These are phyloP conservation scores for Collybiopsis luxurians DNA, from an alignment of 768 basidiomycete genomes.

Conservation along the genomic window DNA sequence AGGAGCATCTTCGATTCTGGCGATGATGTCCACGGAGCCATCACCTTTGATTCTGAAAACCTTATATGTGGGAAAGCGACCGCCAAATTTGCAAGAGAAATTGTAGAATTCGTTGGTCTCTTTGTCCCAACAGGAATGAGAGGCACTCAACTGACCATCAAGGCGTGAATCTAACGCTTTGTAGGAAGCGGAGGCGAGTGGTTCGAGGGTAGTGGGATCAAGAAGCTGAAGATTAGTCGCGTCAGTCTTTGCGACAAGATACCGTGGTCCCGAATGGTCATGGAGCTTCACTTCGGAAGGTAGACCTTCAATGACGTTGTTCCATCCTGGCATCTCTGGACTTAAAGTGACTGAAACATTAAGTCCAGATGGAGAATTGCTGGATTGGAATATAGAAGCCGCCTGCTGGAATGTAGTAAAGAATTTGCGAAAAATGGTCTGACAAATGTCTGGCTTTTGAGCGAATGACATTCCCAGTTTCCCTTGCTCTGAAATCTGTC, in stretches of 20 bases:
- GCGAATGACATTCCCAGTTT: constrained; percentile 16
- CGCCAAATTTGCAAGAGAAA: constrained; percentile 29
- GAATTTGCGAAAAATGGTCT: constrained; percentile 22
- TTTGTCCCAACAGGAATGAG: constrained; percentile 36
- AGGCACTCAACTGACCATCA: constrained; percentile 28
- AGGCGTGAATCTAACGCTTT: constrained; percentile 27
- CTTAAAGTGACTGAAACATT: constrained; percentile 20
- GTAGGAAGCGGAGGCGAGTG: constrained; percentile 27
- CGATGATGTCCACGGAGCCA: constrained; percentile 27
- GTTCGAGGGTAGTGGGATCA: constrained; percentile 35
- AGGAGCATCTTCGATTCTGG: constrained; percentile 34
- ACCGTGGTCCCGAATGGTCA: constrained; percentile 10
- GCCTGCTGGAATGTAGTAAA: constrained; percentile 16
- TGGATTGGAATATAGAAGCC: background rate
- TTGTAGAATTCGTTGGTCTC: constrained; percentile 34
- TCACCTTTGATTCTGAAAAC: constrained; percentile 32
- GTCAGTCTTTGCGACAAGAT: constrained; percentile 32
- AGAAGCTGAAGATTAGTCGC: constrained; percentile 23
- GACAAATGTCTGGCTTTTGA: constrained; percentile 20
- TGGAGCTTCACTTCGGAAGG: background rate
- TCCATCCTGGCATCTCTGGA: constrained; percentile 19
- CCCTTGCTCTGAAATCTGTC: constrained; percentile 17
- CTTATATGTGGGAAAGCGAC: constrained; percentile 22
- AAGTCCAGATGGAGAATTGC: background rate
- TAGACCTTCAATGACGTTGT: background rate